phyloP scores from a whole-genome alignment of 768 basidiomycete species.

The Lactarius trivialis region DNA sequence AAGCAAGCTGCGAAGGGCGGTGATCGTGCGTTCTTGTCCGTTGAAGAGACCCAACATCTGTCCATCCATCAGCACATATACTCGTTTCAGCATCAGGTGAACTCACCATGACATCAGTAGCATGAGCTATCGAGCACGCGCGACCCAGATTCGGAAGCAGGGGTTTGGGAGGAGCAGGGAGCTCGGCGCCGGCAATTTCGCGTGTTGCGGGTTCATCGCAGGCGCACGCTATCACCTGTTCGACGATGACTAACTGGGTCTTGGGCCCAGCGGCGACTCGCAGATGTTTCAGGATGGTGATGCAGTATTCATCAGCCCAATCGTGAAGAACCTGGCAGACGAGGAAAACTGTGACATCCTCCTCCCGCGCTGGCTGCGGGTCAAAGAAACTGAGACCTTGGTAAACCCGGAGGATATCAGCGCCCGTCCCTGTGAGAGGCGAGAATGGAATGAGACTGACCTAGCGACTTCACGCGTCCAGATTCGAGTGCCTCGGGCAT shows the following conservation, averaged over 20 bases:
- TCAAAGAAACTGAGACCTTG: background rate
- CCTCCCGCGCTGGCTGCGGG: background rate
- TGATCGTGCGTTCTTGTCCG: background rate
- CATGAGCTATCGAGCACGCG: background rate
- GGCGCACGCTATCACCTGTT: background rate
- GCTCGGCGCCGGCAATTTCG: background rate
- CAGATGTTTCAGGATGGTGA: background rate
- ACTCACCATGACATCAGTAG: background rate
- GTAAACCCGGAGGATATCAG: background rate
- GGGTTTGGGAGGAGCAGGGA: background rate
- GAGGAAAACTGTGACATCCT: background rate
- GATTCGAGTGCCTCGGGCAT: background rate
- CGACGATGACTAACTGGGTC: background rate
- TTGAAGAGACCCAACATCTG: background rate
- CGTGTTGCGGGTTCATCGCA: background rate
- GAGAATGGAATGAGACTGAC: background rate
- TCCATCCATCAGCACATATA: background rate
- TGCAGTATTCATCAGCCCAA: background rate
- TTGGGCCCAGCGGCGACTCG: background rate
- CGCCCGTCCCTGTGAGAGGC: background rate
- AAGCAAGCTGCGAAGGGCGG: background rate
- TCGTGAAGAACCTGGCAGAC: background rate
- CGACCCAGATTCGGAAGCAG: background rate
- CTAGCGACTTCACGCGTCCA: background rate
- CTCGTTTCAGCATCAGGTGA: background rate